A percentile compares a stretch with the other conserved stretches of the same genome.
phyloP scores from a whole-genome alignment of 2,329 filamentous ascomycete genomes.

The Aspergillus sojae region DNA sequence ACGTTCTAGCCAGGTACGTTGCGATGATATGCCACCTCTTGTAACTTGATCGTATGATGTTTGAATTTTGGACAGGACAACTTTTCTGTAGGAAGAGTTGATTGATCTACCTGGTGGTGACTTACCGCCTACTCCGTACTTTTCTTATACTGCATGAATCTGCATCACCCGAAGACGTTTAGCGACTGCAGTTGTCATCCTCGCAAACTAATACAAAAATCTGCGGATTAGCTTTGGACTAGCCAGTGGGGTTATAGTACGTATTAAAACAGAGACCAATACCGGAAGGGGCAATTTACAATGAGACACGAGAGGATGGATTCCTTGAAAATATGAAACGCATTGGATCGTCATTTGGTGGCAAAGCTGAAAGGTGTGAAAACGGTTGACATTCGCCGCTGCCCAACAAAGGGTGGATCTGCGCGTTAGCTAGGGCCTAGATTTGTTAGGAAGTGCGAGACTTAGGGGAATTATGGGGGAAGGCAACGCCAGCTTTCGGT shows the following conservation, averaged over 20 bases:
- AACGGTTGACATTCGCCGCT: conserved; percentile 18
- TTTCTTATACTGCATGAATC: conserved; percentile 11
- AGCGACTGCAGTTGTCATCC: conserved; percentile 3
- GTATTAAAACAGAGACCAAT: background rate
- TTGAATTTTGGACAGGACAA: background rate
- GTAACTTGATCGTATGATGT: background rate
- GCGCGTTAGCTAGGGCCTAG: conserved; percentile 15
- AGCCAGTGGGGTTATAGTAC: conserved; percentile 2
- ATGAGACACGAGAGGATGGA: background rate
- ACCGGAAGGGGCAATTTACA: background rate
- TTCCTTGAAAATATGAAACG: conserved; percentile 17
- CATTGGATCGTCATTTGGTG: conserved; percentile 18
- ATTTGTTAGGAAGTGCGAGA: background rate
- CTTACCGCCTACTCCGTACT: conserved; percentile 11
- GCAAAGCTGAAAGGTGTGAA: conserved; percentile 21
- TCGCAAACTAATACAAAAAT: conserved; percentile 6
- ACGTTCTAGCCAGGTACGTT: background rate
- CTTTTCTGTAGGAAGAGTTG: background rate
- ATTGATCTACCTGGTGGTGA: conserved; percentile 20
- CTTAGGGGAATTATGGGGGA: background rate
- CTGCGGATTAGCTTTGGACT: background rate
- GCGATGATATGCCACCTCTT: background rate
- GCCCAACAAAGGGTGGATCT: conserved; percentile 22
- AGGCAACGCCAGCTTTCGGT: background rate
- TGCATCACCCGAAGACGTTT: conserved; percentile 12